Conservation (phyloP, 257 asterid species). For the Verbena officinalis region DNA sequence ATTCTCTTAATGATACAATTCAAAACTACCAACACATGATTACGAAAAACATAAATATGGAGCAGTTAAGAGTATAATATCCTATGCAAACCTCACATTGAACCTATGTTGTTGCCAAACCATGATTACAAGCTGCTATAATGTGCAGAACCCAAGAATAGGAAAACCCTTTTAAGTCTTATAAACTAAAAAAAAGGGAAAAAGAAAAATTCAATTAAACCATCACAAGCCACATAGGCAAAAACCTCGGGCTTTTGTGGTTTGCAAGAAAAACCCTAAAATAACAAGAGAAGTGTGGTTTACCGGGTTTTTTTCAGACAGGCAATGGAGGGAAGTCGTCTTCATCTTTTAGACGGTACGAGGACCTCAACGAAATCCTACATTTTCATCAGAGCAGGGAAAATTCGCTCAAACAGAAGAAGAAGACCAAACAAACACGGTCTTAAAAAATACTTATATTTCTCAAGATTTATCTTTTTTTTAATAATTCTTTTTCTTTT, state of each 20-base stretch:
- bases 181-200: conserved; percentile 4
- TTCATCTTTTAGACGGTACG: conserved; percentile 77
- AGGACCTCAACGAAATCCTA: conserved; percentile 59
- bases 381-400: conserved; percentile 41
- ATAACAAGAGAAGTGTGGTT: conserved; percentile 1
- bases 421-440: conserved; percentile 36
- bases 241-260: conserved; percentile 46
- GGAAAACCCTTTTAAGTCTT: conserved; percentile 20
- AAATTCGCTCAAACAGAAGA: conserved; percentile 38
- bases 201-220: too few species aligned
- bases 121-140: conserved; percentile 24
- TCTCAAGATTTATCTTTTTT: conserved; percentile 1
- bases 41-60: background rate
- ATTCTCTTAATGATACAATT: background rate
- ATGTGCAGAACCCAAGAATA: conserved; percentile 33
- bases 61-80: conserved; percentile 8
- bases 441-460: conserved; percentile 10
- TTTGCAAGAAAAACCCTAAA: conserved; percentile 16
- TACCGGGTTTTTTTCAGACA: conserved; percentile 33
- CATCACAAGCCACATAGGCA: conserved; percentile 37
- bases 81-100: conserved; percentile 16
- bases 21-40: conserved; percentile 20
- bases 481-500: too few species aligned
- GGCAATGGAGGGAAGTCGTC: conserved; percentile 85
- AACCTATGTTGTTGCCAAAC: conserved; percentile 28